Conservation (phyloP, 2,329 filamentous ascomycete species). For the Alternaria infectoria region DNA sequence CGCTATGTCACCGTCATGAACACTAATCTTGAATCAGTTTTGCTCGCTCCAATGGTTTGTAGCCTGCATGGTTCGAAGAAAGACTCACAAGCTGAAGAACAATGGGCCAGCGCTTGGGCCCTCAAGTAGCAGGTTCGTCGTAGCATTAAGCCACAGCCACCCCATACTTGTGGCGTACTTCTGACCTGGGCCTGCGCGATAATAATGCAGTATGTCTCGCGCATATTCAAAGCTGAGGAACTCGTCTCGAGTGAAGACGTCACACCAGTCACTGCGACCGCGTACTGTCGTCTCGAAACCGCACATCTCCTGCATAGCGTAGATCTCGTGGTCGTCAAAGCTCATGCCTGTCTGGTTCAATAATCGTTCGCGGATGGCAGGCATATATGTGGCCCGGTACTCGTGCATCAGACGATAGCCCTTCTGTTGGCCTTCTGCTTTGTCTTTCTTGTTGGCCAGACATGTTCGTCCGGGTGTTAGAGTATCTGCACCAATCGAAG, state of each 20-base stretch:
- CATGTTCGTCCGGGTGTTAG: constrained; percentile 62
- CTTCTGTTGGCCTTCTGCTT: constrained; percentile 56
- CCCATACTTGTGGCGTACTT: constrained; percentile 62
- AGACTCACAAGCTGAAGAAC: constrained; percentile 63
- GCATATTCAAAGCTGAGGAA: constrained; percentile 65
- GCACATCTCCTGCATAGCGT: constrained; percentile 67
- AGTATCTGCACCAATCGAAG: constrained; percentile 59
- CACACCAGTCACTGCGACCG: constrained; percentile 63
- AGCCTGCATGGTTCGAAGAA: background rate
- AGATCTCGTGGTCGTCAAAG: constrained; percentile 58
- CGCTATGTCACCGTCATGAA: constrained; percentile 65
- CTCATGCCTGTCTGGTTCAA: constrained; percentile 50
- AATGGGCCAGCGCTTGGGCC: constrained; percentile 53
- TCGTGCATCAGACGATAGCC: constrained; percentile 56
- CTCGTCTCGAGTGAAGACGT: constrained; percentile 61
- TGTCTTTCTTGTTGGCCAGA: constrained; percentile 47
- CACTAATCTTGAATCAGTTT: constrained; percentile 35
- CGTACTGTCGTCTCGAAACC: constrained; percentile 63
- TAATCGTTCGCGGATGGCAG: constrained; percentile 55
- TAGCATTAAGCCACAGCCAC: constrained; percentile 65
- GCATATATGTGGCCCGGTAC: constrained; percentile 58
- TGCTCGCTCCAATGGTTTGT: background rate
- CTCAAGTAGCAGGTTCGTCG: constrained; percentile 55
- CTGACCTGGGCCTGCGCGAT: constrained; percentile 64
- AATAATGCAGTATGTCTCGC: constrained; percentile 64